phyloP scores from a whole-genome alignment of 75 land plant genomes.

The Pinus tabuliformis region DNA sequence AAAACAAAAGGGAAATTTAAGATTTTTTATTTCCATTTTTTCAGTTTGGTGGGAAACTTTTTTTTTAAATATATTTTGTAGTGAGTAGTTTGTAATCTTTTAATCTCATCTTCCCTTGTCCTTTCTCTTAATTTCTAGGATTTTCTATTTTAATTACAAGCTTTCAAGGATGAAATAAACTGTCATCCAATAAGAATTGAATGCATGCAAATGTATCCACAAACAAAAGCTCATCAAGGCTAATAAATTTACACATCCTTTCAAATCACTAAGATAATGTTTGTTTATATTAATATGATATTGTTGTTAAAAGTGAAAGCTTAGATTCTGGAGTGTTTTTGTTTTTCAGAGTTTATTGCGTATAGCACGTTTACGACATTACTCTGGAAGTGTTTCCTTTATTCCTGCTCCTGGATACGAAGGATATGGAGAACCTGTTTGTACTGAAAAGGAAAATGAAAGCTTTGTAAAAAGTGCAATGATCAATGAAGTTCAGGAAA shows the following conservation, averaged over 20 bases:
- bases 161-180: no score
- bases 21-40: no score
- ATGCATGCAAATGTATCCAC: not conserved
- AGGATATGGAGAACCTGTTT: constrained; percentile 54
- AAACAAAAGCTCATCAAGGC: not conserved
- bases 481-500: constrained; percentile 10
- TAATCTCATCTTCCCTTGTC: no score
- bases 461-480: constrained; percentile 1
- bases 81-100: no score
- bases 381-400: constrained; percentile 67
- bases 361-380: constrained; percentile 61
- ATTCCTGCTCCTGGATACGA: constrained; percentile 94
- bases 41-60: no score
- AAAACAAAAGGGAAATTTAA: no score
- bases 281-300: not conserved
- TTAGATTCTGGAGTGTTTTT: not conserved
- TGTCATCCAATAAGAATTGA: no score
- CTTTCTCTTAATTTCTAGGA: no score
- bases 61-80: no score
- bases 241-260: not conserved
- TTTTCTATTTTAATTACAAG: no score
- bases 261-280: not conserved
- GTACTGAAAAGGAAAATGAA: constrained; percentile 9
- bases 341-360: constrained; percentile 54
- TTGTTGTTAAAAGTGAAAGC: not conserved